Evolutionary conservation across 768 basidiomycete species (phyloP), one percentile per base, ranked within the genome.

Genomic region (Cantharellus anzutake): DNA sequence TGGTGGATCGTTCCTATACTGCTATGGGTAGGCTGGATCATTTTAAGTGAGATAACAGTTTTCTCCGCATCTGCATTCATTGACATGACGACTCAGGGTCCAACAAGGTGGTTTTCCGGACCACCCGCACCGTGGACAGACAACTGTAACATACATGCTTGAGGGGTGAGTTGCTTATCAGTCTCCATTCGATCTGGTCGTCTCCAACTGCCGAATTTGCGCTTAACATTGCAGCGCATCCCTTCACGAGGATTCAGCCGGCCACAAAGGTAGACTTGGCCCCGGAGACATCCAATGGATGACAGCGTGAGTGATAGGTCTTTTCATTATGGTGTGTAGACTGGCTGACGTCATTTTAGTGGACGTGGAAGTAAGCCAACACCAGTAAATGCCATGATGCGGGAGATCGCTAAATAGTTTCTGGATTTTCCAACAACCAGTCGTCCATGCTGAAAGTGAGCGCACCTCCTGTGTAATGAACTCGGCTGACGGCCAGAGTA

Each of bases 231-330:
- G 20, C 20, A 29, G 20, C 20, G 20, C 20, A 35, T 84, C 83
- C 65, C 74, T 77, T 59, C 94, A 98, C 65, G 94, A 98, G 71
- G 94, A 97, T 68, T 93, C 88, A 34, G 82, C 81, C 2, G 93
- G 88, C 1, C 86, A 92, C 69, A 79, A 41, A 58, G 57, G 53
- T n/a, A 69, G 66, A 4, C 68, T 74, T 29, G 67, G 67, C 20
- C 62, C 82, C 4, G 93, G 93, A 2, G 94, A 91, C 56, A 83
- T 96, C 2, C 93, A 97, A 67, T 96, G 92, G 89, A 94, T 94
- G 92, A 69, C 68, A 39, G 72, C 71, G 2, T 69, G 70, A 3
- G 58, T 59, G 16, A 4, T 11, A 3, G 5, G 37, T 7, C n/a
- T 40, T 41, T 29, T 60, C 41, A 60, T 41, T n/a, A 4, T 55